Conservation (phyloP, 2,329 filamentous ascomycete species). For the Aspergillus sergii region DNA sequence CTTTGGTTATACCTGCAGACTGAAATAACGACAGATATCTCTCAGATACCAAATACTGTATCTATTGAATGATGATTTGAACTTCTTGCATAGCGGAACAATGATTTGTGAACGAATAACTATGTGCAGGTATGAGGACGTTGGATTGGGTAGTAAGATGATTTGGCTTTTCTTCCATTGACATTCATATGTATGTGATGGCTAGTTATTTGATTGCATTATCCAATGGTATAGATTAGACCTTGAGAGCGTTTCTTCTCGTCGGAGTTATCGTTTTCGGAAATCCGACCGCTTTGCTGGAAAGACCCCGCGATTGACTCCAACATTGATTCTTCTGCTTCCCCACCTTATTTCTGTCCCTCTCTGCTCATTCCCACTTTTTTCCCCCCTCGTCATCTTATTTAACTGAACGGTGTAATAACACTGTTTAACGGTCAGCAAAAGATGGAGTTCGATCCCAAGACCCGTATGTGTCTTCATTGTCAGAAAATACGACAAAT, state of each 20-base stretch:
- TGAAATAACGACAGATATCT: neutral
- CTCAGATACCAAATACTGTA: constrained; percentile 16
- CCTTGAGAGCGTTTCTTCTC: neutral
- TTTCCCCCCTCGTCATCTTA: neutral
- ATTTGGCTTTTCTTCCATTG: neutral
- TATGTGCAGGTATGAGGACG: neutral
- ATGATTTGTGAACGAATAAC: constrained; percentile 6
- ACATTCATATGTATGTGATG: neutral
- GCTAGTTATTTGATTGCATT: neutral
- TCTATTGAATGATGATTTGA: constrained; percentile 23
- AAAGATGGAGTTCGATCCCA: constrained; percentile 73
- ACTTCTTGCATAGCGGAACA: constrained; percentile 28
- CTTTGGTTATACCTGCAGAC: constrained; percentile 4
- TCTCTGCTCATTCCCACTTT: neutral
- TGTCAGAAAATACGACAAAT: neutral
- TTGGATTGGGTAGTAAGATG: constrained; percentile 2
- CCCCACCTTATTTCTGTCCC: neutral
- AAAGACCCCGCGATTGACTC: constrained; percentile 10
- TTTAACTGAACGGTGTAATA: neutral
- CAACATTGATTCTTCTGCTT: neutral
- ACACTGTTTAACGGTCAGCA: neutral
- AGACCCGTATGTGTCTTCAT: constrained; percentile 61
- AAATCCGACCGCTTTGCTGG: neutral
- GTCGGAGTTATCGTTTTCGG: neutral
- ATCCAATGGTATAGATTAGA: neutral